phyloP scores from a whole-genome alignment of 108 stramenopile genomes.

The Cyclotella cryptica region DNA sequence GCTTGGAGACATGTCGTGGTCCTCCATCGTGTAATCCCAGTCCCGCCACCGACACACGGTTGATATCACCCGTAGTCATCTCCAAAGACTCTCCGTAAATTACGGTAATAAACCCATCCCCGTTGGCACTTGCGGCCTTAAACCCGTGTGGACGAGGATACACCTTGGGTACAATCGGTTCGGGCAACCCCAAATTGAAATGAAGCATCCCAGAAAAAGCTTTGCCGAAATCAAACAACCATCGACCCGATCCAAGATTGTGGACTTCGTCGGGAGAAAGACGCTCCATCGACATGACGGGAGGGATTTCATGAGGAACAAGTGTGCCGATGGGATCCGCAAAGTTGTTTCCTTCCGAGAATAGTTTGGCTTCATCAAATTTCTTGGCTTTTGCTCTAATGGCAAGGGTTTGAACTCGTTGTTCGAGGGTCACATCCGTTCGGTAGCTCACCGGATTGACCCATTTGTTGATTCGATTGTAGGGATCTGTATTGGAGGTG shows the following conservation, averaged over 20 bases:
- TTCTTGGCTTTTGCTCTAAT: slow-evolving; percentile 22
- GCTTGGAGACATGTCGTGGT: slow-evolving; percentile 21
- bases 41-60: slow-evolving; percentile 41
- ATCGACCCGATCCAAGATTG: slow-evolving; percentile 40
- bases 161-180: slow-evolving; percentile 38
- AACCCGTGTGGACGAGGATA: slow-evolving; percentile 46
- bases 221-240: too few relatives aligned
- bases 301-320: slow-evolving; percentile 41
- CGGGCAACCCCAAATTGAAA: slow-evolving; percentile 46
- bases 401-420: slow-evolving; percentile 25
- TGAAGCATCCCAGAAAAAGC: slow-evolving; percentile 54
- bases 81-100: slow-evolving; percentile 48
- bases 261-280: slow-evolving; percentile 47
- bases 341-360: background rate
- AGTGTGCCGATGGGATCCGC: slow-evolving; percentile 39
- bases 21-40: slow-evolving; percentile 48
- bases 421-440: slow-evolving; percentile 27
- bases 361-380: background rate
- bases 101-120: slow-evolving; percentile 36
- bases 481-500: background rate
- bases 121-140: slow-evolving; percentile 14
- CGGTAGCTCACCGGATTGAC: slow-evolving; percentile 16
- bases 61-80: slow-evolving; percentile 56
- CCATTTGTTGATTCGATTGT: slow-evolving; percentile 23
- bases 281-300: slow-evolving; percentile 33